Percentiles rank a stretch among this genome's conserved stretches.
phyloP scores from a whole-genome alignment of 176 grass and related monocot species.

The Ananas comosus region DNA sequence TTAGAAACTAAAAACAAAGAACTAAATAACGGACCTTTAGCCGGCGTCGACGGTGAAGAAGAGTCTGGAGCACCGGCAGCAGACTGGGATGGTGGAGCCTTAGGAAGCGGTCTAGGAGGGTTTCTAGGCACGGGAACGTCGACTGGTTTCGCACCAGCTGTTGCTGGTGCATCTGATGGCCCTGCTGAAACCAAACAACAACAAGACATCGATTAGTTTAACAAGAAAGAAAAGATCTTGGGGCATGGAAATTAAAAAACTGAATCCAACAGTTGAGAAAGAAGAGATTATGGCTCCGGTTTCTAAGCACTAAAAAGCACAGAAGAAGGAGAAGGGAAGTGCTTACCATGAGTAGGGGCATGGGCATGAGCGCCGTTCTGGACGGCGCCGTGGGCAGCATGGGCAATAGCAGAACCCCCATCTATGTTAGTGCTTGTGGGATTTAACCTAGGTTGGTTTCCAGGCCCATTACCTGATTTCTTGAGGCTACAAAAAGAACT shows the following conservation, averaged over 20 bases:
- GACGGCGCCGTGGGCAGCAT: constrained; percentile 12
- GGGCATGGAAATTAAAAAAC: not conserved
- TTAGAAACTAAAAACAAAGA: not conserved
- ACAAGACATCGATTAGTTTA: not conserved
- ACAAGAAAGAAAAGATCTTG: not conserved
- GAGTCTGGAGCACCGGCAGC: constrained; percentile 25
- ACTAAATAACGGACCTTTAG: constrained; percentile 23
- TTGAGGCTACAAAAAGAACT: constrained; percentile 61
- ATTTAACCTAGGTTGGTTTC: constrained; percentile 51
- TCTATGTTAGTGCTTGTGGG: constrained; percentile 27
- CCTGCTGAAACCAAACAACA: constrained; percentile 12
- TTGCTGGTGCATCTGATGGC: constrained; percentile 14
- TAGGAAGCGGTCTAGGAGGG: constrained; percentile 36
- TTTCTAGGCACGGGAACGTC: constrained; percentile 35
- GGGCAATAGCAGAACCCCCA: constrained; percentile 20
- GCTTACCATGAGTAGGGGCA: constrained; percentile 11
- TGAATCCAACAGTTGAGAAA: not conserved
- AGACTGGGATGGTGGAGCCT: constrained; percentile 26
- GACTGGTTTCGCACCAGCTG: constrained; percentile 23
- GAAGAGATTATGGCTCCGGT: constrained; percentile 1
- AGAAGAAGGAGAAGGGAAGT: not conserved
- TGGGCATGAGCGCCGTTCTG: constrained; percentile 50
- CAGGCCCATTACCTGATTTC: constrained; percentile 54
- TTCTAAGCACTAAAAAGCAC: not conserved
- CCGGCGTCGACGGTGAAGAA: constrained; percentile 26